Base-by-base conservation (phyloP, 345 rosid genomes). In the Turritis glabra region DNA sequence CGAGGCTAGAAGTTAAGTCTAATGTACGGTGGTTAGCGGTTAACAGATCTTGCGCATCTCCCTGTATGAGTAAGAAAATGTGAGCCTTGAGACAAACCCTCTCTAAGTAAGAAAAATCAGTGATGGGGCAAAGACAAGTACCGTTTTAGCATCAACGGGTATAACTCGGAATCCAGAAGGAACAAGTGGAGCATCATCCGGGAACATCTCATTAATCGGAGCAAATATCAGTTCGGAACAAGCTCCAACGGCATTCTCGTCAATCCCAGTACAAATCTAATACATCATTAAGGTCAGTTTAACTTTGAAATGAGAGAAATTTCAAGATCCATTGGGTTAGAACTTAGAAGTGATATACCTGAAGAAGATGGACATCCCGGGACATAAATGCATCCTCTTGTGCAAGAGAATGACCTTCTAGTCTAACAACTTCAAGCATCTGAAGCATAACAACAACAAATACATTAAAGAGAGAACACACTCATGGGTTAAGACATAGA, bases 91-190 rank as follows among this genome's bases (percentile, higher is more conserved):
- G 61, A 67, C 37, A 54, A 63, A 26, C 22, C 12, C 29, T 37
- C 19, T 48, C 12, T 22, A 29, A 62, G n/a, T 10, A 25, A 59
- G 29, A 55, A 13, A 7, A 13, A 44, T 12, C 27, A 73, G 38
- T 57, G 64, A 47, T 33, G 14, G 30, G 17, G 63, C 54, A 67
- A 55, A 59, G 56, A 67, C 70, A 56, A 80, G 72, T 83, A 92
- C 99, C 78, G 90, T 62, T 90, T 92, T 96, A 63, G 98, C 82
- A 62, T 90, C 97, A 80, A 96, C 51, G 0, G 98, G 97, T 65
- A 96, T 96, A 72, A 96, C 76, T 17, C 98, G 93, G 80, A 96
- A 92, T 44, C 99, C 99, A 61, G 98, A 96, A n/a, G 99, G 98
- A 26, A 96, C 75, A 67, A 96, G 71, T 1, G 96, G 93, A 72